Evolutionary conservation across 2,329 filamentous ascomycete genomes (phyloP), one percentile per base, ranked within the genome.

Genomic region (Alternaria sp.): DNA sequence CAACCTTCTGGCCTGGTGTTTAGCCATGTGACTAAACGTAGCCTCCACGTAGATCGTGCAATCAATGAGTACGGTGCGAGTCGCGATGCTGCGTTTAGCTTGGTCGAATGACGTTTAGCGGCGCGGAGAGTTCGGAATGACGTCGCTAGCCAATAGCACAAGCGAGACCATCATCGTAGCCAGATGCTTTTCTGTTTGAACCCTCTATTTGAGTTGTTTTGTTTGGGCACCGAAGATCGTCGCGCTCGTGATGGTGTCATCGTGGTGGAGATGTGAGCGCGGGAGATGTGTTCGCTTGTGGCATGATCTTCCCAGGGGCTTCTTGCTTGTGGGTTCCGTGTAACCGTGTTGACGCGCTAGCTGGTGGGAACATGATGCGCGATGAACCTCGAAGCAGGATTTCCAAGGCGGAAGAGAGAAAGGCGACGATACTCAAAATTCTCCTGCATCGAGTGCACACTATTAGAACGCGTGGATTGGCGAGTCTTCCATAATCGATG

Each of bases 91-190:
- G 46, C 34, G 25, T 18, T 27, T 34, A 30, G 32, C 36, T 52
- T 52, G 50, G 50, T 10, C 38, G 6, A 9, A 52, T 52, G 50
- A 52, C 50, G 50, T 52, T 52, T 52, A 41, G 50, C 25, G 43
- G 32, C 51, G 41, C 51, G 57, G 57, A 55, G 20, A 20, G 51
- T 22, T 5, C 51, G 57, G 51, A 18, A 59, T 59, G 57, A 59
- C 57, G 51, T 55, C 27, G 25, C 34, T 12, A 5, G 14, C 16
- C 32, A n/a, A 9, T 50, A n/a, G 32, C 46, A 50, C 14, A 50
- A 50, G 46, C 46, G 36, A 36, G 5, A 27, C 34, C 20, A 22
- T 12, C 20, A 36, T 50, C 46, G 46, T 12, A 50, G 20, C 46
- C 20, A 14, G 22, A 8, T 38, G 46, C 46, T 50, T 50, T 50